Conservation (phyloP, 345 rosid species). For the Raphanus sativus region DNA sequence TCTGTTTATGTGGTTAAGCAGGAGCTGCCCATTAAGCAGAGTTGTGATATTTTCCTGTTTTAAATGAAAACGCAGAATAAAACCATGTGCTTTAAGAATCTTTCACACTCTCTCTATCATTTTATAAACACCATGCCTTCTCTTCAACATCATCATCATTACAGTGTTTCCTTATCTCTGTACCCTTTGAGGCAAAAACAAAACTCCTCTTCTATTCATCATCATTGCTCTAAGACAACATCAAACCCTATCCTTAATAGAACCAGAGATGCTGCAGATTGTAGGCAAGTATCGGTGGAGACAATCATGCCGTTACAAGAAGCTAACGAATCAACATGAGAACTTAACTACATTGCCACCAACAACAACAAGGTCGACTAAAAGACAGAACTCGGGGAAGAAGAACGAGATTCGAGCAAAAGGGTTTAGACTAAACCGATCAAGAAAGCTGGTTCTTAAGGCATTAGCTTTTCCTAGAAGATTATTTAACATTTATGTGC, state of each 20-base stretch:
- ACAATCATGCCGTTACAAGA: conserved; percentile 45
- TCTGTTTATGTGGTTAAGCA: conserved; percentile 35
- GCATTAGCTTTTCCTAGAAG: conserved; percentile 46
- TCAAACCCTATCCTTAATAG: background rate
- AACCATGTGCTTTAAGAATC: conserved; percentile 40
- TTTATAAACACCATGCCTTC: conserved; percentile 19
- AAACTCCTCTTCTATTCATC: background rate
- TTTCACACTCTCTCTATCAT: conserved; percentile 25
- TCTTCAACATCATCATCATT: conserved; percentile 16
- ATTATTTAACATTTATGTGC: conserved; percentile 47
- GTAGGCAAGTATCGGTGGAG: conserved; percentile 32
- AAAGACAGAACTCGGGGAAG: conserved; percentile 49
- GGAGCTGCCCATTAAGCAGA: conserved; percentile 22
- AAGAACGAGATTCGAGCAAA: conserved; percentile 42
- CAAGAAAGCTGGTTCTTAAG: conserved; percentile 55
- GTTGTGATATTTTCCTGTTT: conserved; percentile 9
- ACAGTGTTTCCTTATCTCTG: conserved; percentile 18
- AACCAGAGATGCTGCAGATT: conserved; percentile 23
- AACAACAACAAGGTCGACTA: conserved; percentile 35
- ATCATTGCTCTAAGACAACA: background rate
- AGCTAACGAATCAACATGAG: conserved; percentile 34
- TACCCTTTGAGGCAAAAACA: background rate
- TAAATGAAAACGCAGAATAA: conserved; percentile 29
- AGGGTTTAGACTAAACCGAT: conserved; percentile 56
- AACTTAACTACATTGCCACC: background rate